Conservation (phyloP, 805 yeast genomes). For the Lachancea dasiensis region DNA sequence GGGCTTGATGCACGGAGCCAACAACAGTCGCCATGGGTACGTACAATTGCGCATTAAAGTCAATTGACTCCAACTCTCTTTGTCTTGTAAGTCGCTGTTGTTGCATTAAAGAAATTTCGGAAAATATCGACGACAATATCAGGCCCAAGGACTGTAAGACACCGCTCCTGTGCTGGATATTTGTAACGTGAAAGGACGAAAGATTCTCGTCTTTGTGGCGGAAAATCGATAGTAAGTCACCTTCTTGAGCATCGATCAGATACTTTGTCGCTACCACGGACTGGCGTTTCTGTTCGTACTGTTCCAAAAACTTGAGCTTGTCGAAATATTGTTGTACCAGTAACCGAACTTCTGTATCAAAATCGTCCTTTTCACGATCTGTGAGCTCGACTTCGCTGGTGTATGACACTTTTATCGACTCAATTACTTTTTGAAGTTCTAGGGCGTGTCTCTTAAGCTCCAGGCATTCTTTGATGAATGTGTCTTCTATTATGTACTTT, state of each 20-base stretch:
- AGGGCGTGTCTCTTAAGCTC: slow-evolving; percentile 25
- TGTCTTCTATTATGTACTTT: slow-evolving; percentile 19
- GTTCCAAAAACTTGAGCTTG: slow-evolving; percentile 43
- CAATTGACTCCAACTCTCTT: slow-evolving; percentile 32
- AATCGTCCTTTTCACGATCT: slow-evolving; percentile 45
- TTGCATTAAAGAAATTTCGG: slow-evolving; percentile 44
- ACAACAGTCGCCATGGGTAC: slow-evolving; percentile 20
- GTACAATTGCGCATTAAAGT: slow-evolving; percentile 20
- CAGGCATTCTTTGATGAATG: slow-evolving; percentile 28
- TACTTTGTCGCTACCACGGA: slow-evolving; percentile 22
- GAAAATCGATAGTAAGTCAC: slow-evolving; percentile 19
- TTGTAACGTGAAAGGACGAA: slow-evolving; percentile 34
- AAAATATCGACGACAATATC: slow-evolving; percentile 38
- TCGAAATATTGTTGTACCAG: slow-evolving; percentile 48
- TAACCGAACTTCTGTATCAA: slow-evolving; percentile 49
- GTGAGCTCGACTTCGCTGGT: slow-evolving; percentile 21
- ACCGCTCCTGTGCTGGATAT: slow-evolving; percentile 42
- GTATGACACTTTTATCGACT: slow-evolving; percentile 26
- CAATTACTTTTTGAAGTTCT: slow-evolving; percentile 28
- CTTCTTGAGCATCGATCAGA: slow-evolving; percentile 7
- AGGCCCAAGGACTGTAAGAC: slow-evolving; percentile 45
- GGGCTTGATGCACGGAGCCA: slow-evolving; percentile 31
- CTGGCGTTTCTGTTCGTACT: slow-evolving; percentile 46
- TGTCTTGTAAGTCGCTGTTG: slow-evolving; percentile 41
- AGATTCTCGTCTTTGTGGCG: slow-evolving; percentile 26